Evolutionary conservation across 2,329 filamentous ascomycete genomes (phyloP).

Genomic region (Paraphaeosphaeria minitans): DNA sequence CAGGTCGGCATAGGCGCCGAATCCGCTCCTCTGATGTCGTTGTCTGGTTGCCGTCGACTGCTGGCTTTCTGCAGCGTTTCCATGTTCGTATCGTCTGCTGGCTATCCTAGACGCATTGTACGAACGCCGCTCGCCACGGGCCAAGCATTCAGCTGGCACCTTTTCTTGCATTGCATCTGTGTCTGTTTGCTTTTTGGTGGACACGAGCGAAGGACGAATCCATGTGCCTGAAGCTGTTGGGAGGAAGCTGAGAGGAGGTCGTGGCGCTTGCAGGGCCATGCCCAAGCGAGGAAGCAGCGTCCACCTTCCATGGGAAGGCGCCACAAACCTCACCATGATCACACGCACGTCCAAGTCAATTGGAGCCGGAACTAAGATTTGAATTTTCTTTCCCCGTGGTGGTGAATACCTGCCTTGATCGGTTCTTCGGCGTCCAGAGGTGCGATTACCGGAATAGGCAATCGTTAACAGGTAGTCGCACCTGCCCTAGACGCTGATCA

Average conservation of each 20-base stretch:
- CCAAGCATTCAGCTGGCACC: background rate
- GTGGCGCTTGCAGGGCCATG: background rate
- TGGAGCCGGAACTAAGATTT: background rate
- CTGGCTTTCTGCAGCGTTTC: conserved; percentile 1
- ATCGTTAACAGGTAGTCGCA: background rate
- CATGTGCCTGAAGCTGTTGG: background rate
- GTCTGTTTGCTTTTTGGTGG: background rate
- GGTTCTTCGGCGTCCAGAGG: background rate
- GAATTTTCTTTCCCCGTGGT: background rate
- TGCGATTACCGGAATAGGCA: background rate
- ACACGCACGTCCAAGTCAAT: background rate
- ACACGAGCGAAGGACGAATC: background rate
- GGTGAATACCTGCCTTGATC: background rate
- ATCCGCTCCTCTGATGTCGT: background rate
- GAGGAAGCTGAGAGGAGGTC: background rate
- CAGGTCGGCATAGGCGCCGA: conserved; percentile 11
- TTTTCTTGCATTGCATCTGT: background rate
- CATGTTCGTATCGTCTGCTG: background rate
- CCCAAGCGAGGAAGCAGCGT: background rate
- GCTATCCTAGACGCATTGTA: background rate
- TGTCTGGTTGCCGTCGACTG: conserved; percentile 3
- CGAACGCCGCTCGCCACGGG: background rate
- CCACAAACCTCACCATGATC: background rate
- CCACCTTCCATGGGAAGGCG: background rate
- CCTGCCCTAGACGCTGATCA: background rate